A percentile compares a stretch with the other conserved stretches of the same genome.
These are phyloP conservation scores for Ettlia oleoabundans DNA, from an alignment of 139 green algal species.

Conservation along the genomic window DNA sequence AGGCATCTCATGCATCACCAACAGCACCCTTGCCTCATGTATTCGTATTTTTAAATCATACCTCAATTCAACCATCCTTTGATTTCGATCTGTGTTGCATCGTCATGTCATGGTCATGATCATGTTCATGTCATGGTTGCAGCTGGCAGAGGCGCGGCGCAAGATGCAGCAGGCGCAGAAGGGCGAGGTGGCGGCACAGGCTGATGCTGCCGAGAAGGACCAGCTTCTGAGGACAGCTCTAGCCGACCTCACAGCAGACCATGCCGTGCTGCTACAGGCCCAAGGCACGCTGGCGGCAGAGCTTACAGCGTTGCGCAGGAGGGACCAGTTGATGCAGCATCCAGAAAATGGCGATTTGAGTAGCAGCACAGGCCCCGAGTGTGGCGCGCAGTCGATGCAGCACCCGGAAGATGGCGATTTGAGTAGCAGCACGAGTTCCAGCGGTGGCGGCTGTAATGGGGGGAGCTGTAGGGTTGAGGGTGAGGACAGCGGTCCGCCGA, in stretches of 20 bases:
- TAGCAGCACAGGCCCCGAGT: no score
- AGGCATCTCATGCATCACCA: no score
- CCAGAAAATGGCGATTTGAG: not conserved
- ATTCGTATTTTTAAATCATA: no score
- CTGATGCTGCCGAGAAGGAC: not conserved
- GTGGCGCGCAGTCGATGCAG: not conserved
- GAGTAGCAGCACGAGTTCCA: not conserved
- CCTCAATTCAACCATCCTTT: not conserved
- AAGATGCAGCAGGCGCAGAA: not conserved
- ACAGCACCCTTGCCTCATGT: no score
- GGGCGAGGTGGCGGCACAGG: not conserved
- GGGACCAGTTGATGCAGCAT: not conserved
- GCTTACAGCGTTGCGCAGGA: not conserved
- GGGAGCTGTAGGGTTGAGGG: no score
- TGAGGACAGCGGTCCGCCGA: no score
- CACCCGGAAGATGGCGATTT: not conserved
- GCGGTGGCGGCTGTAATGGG: no score
- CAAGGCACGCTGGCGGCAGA: slow-evolving; percentile 12
- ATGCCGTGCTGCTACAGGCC: not conserved
- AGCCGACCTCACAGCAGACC: not conserved
- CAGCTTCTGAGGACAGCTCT: not conserved
- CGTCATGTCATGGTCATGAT: no score
- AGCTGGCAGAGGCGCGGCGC: slow-evolving; percentile 7
- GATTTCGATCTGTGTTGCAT: not conserved
- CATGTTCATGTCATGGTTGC: not conserved